Evolutionary conservation across 2,329 filamentous ascomycete species (phyloP), one percentile per base, ranked within the genome.

Genomic region (Epichloe uncinata): DNA sequence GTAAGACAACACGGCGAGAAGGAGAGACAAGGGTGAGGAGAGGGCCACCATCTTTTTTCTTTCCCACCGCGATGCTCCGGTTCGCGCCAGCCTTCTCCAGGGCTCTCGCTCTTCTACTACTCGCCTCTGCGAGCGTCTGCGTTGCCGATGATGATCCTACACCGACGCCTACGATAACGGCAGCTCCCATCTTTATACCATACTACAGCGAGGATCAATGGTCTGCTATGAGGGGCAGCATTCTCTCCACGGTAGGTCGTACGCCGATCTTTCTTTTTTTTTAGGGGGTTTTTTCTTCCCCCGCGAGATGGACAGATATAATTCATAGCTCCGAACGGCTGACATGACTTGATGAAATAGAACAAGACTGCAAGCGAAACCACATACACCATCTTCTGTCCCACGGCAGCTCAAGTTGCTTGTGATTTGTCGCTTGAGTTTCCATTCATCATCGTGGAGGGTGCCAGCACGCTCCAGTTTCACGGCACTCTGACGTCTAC

Each of bases 361-460:
- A 61, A 73, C 51, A 54, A 59, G 15, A 50, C 60, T 9, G 60
- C 59, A 5, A 58, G 55, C 50, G 56, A 66, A 52, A 74, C 72
- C 15, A 69, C 69, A 22, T 74, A 72, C 53, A 74, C 72, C 50
- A 69, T 75, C 40, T 75, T 75, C 56, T 75, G 72, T 52, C 66
- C 67, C 9, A 63, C 69, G 33, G 59, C 68, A 49, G 63, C 65
- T n/a, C 64, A 66, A 3, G 61, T 61, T 5, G 63, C 61, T 6
- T 75, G 72, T 57, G 66, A 69, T 49, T 60, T 75, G 7, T 68
- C 68, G 6, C 66, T 70, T 13, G 69, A 72, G 42, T 66, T 74
- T 36, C 72, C 73, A 4, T 74, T 74, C 53, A 55, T 71, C 45
- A 64, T 75, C 50, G 66, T 71, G 12, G 70, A 73, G 53, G 72